Percentiles rank a stretch among this genome's conserved stretches.
These are phyloP conservation scores for Helicocarpus griseus DNA, from an alignment of 2,329 filamentous ascomycete species.

Conservation along the genomic window DNA sequence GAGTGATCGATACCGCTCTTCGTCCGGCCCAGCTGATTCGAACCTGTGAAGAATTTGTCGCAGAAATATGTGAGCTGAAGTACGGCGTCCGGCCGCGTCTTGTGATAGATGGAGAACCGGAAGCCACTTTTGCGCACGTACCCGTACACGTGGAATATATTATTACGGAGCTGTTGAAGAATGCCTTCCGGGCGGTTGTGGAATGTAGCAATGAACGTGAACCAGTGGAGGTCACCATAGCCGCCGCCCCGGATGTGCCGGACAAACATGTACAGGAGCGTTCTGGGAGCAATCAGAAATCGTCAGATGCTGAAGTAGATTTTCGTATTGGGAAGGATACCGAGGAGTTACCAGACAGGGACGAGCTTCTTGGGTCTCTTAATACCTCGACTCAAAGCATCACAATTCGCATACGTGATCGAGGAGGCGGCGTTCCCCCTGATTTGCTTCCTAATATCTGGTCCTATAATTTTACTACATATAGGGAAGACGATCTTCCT, in stretches of 20 bases:
- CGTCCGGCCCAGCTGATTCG: constrained; percentile 73
- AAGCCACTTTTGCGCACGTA: constrained; percentile 85
- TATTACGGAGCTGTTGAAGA: constrained; percentile 90
- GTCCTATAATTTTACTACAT: constrained; percentile 97
- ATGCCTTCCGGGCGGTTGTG: constrained; percentile 87
- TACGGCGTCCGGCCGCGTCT: constrained; percentile 81
- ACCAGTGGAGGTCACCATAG: constrained; percentile 86
- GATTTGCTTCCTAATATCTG: constrained; percentile 80
- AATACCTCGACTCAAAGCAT: constrained; percentile 60
- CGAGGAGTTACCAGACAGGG: constrained; percentile 12
- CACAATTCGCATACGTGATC: constrained; percentile 88
- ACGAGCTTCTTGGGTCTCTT: constrained; percentile 20
- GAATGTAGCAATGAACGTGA: constrained; percentile 71
- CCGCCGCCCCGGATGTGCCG: constrained; percentile 51
- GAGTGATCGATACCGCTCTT: constrained; percentile 86
- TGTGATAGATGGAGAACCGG: constrained; percentile 72
- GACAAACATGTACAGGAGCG: constrained; percentile 16
- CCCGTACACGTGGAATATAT: constrained; percentile 98
- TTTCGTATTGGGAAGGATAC: constrained; percentile 22
- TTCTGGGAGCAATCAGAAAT: constrained; percentile 16
- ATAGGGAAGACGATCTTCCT: constrained; percentile 56
- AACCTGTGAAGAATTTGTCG: constrained; percentile 79
- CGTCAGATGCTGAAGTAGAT: constrained; percentile 21
- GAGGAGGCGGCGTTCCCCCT: constrained; percentile 85
- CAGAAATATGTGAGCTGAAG: constrained; percentile 91